Evolutionary conservation across 225 moss, liverwort and hornwort species (phyloP).

Genomic region (Thuidium tamariscinum): DNA sequence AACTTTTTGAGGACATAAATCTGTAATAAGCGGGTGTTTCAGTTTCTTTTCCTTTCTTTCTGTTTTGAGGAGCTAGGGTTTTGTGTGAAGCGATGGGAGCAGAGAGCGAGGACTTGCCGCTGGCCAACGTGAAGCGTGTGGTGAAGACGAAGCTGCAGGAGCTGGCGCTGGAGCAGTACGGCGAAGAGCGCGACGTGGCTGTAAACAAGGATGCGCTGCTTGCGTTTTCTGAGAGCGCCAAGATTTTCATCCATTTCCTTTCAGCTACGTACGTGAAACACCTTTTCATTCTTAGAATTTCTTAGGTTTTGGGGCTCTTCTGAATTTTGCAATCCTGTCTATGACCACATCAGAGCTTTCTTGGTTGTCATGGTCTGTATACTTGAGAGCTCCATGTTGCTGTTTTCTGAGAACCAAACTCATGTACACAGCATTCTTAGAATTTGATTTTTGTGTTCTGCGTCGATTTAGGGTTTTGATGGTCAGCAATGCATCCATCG

Average conservation of each 20-base stretch:
- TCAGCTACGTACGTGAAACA: constrained; percentile 61
- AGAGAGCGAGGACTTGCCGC: constrained; percentile 75
- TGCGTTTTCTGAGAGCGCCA: constrained; percentile 90
- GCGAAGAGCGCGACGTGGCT: constrained; percentile 58
- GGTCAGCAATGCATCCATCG: not conserved
- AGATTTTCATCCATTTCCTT: constrained; percentile 93
- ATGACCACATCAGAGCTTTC: not conserved
- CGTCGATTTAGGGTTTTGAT: not conserved
- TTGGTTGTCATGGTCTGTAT: not conserved
- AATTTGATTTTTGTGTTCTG: not conserved
- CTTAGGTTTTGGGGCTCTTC: not conserved
- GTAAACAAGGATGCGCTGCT: constrained; percentile 82
- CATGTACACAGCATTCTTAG: not conserved
- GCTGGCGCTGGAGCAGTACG: constrained; percentile 40
- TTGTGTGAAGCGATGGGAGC: constrained; percentile 14
- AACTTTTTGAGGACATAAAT: not conserved
- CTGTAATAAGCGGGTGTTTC: not conserved
- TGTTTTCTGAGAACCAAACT: not conserved
- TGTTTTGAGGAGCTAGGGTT: constrained; percentile 12
- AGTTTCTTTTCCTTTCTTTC: not conserved
- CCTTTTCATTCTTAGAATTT: not conserved
- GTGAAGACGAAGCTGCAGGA: constrained; percentile 85
- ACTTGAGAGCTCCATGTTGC: not conserved
- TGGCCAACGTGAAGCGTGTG: constrained; percentile 88
- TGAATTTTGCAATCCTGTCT: not conserved